Evolutionary conservation across 108 stramenopile genomes (phyloP), one percentile per base, ranked within the genome.

Genomic region (Nitzschia sp.): DNA sequence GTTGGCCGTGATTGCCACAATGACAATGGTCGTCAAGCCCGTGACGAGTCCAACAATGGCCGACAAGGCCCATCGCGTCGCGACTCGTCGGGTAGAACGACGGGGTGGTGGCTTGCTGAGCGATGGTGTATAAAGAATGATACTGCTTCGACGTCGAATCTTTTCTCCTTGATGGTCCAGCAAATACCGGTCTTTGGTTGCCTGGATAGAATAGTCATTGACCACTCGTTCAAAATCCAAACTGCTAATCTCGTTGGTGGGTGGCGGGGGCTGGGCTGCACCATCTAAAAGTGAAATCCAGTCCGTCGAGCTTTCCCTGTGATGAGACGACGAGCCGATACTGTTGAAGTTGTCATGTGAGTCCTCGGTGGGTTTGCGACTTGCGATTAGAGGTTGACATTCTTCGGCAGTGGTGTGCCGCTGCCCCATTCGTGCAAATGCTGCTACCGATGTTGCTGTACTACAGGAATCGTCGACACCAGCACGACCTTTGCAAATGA

Each of bases 201-300:
- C 72, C 58, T 75, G 67, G 46, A 80, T 80, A n/a, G 79, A 80
- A 66, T 74, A 80, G 8, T 46, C 35, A 54, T 80, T 80, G 29
- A 80, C 66, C 21, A 80, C 55, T 0, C 79, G 49, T 47, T 80
- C 79, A 54, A 80, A 80, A 42, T 80, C 79, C 23, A 80, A 42
- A 53, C 74, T 71, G 46, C 66, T 67, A 15, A 67, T 23, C 38
- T 38, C 38, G 36, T 9, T 11, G n/a, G 9, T 27, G 5, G 38
- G 6, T 9, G 9, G 6, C 9, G 38, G 38, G 6, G 38, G 38
- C n/a, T n/a, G n/a, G n/a, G n/a, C n/a, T n/a, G n/a, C n/a, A n/a
- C n/a, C n/a, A n/a, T n/a, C n/a, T n/a, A n/a, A n/a, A n/a, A n/a
- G n/a, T n/a, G n/a, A n/a, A n/a, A n/a, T n/a, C n/a, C n/a, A n/a